A percentile compares a stretch with the other conserved stretches of the same genome.
These are phyloP conservation scores for Umbelopsis sp. DNA, from an alignment of 192 early-diverging fungal species.

Conservation along the genomic window DNA sequence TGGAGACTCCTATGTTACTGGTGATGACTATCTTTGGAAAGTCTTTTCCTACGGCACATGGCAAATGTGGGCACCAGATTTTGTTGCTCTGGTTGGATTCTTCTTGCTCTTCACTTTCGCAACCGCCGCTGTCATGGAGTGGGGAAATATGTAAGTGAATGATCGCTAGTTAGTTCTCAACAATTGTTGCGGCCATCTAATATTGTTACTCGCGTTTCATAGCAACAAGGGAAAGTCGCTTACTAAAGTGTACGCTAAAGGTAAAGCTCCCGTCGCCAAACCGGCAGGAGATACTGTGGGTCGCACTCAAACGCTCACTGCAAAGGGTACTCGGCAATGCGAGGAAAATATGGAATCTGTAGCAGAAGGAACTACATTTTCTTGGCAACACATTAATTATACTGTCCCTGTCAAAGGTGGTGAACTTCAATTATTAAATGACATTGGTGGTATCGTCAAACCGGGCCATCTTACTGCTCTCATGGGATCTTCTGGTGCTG, in stretches of 20 bases:
- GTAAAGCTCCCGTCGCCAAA: constrained; percentile 24
- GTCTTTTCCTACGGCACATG: constrained; percentile 55
- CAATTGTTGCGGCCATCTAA: background rate
- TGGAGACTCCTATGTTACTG: constrained; percentile 53
- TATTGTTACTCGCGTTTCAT: background rate
- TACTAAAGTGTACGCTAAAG: constrained; percentile 52
- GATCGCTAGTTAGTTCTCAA: background rate
- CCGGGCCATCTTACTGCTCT: constrained; percentile 80
- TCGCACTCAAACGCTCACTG: constrained; percentile 31
- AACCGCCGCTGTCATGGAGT: constrained; percentile 57
- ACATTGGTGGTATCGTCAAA: constrained; percentile 50
- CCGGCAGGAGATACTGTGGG: constrained; percentile 26
- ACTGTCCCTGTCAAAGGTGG: constrained; percentile 65
- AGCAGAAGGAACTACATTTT: constrained; percentile 49
- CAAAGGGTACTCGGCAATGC: constrained; percentile 24
- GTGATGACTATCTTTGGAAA: constrained; percentile 57
- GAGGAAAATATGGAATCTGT: constrained; percentile 34
- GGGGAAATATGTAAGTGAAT: background rate
- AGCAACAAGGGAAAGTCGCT: constrained; percentile 46
- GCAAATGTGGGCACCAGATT: constrained; percentile 57
- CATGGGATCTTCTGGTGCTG: constrained; percentile 75
- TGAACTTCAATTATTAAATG: constrained; percentile 63
- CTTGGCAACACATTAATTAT: constrained; percentile 71
- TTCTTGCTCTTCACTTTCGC: constrained; percentile 44
- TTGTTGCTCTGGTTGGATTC: constrained; percentile 57